These are phyloP conservation scores for Biancaea sappan DNA, from an alignment of 306 rosid species.

Conservation along the genomic window DNA sequence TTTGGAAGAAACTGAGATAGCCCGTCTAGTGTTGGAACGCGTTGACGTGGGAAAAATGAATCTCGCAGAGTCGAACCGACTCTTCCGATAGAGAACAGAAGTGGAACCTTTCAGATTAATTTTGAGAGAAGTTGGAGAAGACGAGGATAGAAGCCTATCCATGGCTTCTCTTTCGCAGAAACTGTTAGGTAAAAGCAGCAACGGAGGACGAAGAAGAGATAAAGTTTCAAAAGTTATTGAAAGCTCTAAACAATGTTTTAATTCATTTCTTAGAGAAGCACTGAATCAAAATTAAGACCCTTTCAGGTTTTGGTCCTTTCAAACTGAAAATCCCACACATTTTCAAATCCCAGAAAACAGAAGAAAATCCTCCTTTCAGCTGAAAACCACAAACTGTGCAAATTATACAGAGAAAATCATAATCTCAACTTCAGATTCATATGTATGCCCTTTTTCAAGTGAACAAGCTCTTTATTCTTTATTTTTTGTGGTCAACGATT, in stretches of 20 bases:
- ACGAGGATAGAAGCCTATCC: conserved; percentile 88
- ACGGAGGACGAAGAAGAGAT: conserved; percentile 30
- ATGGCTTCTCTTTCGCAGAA: conserved; percentile 46
- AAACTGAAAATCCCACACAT: background rate
- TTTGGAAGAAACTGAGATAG: conserved; percentile 45
- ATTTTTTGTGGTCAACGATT: no score
- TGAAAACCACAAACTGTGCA: background rate
- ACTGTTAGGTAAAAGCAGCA: conserved; percentile 7
- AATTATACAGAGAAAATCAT: background rate
- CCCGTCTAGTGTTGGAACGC: conserved; percentile 33
- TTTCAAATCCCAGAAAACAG: background rate
- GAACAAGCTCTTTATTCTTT: background rate
- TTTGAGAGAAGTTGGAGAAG: conserved; percentile 54
- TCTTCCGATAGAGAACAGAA: conserved; percentile 35
- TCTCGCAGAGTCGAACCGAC: conserved; percentile 43
- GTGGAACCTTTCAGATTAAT: conserved; percentile 37
- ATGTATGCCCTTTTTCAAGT: background rate
- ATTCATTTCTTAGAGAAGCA: background rate
- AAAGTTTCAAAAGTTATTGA: conserved; percentile 28
- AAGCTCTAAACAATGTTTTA: background rate
- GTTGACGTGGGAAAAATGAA: conserved; percentile 43
- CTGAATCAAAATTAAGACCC: background rate
- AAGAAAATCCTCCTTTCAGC: background rate
- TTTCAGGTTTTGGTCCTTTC: background rate
- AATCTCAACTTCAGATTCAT: background rate